Percentiles rank a stretch among this genome's conserved stretches.
phyloP scores from a whole-genome alignment of 805 yeast genomes.

The Priceomyces fermenticarens region DNA sequence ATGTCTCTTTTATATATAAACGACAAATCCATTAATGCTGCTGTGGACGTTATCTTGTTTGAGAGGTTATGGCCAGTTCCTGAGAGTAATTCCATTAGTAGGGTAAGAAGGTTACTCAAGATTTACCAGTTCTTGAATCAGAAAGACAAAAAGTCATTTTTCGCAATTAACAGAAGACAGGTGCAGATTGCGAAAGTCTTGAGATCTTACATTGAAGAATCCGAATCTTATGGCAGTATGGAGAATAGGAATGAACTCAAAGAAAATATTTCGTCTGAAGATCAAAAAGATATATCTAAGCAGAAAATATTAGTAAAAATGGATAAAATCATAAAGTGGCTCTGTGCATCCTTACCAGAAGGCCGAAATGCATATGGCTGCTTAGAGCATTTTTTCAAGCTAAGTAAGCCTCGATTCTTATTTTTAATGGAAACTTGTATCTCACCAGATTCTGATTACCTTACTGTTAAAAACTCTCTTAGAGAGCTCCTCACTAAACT shows the following conservation, averaged over 20 bases:
- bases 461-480: conserved; percentile 56
- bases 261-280: conserved; percentile 11
- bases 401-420: conserved; percentile 58
- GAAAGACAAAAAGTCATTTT: conserved; percentile 60
- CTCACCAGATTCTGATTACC: conserved; percentile 56
- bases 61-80: conserved; percentile 58
- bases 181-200: conserved; percentile 54
- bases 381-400: conserved; percentile 48
- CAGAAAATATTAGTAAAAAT: conserved; percentile 32
- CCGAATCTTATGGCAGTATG: conserved; percentile 37
- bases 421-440: conserved; percentile 54
- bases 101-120: conserved; percentile 54
- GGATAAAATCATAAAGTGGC: conserved; percentile 60
- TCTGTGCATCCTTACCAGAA: conserved; percentile 56
- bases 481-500: conserved; percentile 60
- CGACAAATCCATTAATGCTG: conserved; percentile 60
- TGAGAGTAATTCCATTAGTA: conserved; percentile 37
- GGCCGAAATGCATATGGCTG: conserved; percentile 46
- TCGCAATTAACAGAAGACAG: conserved; percentile 70
- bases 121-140: conserved; percentile 50
- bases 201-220: conserved; percentile 43
- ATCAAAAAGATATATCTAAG: conserved; percentile 10
- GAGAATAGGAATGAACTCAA: conserved; percentile 11
- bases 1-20: conserved; percentile 71
- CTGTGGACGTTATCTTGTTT: conserved; percentile 59